Evolutionary conservation across 78 protist species (phyloP), one percentile per base, ranked within the genome.

Genomic region (Speleostelium caveatum): DNA sequence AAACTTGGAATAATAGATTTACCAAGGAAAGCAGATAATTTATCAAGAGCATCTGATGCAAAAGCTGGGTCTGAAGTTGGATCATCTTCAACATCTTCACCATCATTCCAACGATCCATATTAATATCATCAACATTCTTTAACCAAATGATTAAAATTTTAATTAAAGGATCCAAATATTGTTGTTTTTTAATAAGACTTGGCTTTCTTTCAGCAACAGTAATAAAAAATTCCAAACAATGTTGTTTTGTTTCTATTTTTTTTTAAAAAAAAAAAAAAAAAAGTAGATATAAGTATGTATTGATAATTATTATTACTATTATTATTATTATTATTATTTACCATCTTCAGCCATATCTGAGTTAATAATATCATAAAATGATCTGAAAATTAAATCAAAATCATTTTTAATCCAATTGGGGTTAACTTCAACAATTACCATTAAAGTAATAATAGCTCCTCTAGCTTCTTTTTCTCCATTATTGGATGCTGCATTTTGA

Each of bases 21-120:
- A 28, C 97, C 95, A 41, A 96, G 41, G 35, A 87, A 83, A 26
- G 53, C 12, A n/a, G 99, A 74, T 32, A 96, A 26, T 21, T 96
- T 86, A 73, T 96, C 98, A 28, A 96, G 59, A 42, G 93, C 87
- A 58, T 89, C 78, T 66, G 75, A 86, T 68, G 96, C 97, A 19
- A 94, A 72, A 33, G 59, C 92, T 8, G 69, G 63, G 49, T 61
- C 58, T 26, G 90, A 56, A 56, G 66, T n/a, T 53, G 88, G 95
- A 10, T 60, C 51, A 60, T 55, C 80, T 24, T 73, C 95, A 42
- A 38, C 38, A 5, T 59, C 86, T 21, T 80, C 83, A 33, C 74
- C 45, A 22, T 21, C 1, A 72, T 75, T 41, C 92, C 87, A 80
- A n/a, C 59, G 38, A 51, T 30, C 4, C 6, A 83, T 0, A 8